A percentile compares a stretch with the other conserved stretches of the same genome.
Evolutionary conservation across 208 protist species (phyloP).

Genomic region (Acanthamoeba rhysodes): DNA sequence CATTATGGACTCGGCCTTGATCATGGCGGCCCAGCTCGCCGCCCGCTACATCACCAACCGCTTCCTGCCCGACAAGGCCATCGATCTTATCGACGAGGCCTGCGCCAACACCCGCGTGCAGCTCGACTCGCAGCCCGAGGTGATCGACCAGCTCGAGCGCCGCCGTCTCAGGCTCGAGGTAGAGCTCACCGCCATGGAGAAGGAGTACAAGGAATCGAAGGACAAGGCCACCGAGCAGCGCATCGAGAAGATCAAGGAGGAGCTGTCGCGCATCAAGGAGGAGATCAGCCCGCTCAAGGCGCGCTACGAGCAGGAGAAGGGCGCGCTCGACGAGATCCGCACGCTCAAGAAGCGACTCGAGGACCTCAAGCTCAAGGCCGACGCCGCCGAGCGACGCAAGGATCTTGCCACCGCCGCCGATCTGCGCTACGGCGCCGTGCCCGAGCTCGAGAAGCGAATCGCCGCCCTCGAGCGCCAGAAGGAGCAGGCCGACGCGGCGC

Average conservation of each 20-base stretch:
- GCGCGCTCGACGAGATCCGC: conserved; percentile 91
- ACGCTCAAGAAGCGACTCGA: conserved; percentile 94
- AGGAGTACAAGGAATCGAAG: conserved; percentile 81
- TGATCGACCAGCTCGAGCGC: conserved; percentile 96
- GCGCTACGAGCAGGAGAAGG: conserved; percentile 93
- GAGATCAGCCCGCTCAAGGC: conserved; percentile 87
- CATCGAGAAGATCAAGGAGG: conserved; percentile 56
- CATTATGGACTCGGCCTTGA: conserved; percentile 92
- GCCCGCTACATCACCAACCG: conserved; percentile 97
- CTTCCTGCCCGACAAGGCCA: conserved; percentile 99
- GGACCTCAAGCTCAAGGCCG: conserved; percentile 92
- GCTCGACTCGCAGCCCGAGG: conserved; percentile 97
- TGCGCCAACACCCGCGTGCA: conserved; percentile 94
- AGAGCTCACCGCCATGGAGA: conserved; percentile 81
- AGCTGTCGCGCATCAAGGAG: conserved; percentile 82
- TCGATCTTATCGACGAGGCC: conserved; percentile 99
- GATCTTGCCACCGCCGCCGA: conserved; percentile 96
- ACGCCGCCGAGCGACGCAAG: conserved; percentile 92
- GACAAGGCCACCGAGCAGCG: conserved; percentile 90
- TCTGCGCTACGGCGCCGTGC: conserved; percentile 97
- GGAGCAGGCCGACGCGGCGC: background rate
- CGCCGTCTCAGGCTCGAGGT: conserved; percentile 87
- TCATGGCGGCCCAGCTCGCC: conserved; percentile 90
- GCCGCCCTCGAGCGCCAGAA: conserved; percentile 61
- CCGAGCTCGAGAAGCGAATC: conserved; percentile 93